Evolutionary conservation across 2,329 filamentous ascomycete genomes (phyloP).

Genomic region (Fusarium albosuccineum): DNA sequence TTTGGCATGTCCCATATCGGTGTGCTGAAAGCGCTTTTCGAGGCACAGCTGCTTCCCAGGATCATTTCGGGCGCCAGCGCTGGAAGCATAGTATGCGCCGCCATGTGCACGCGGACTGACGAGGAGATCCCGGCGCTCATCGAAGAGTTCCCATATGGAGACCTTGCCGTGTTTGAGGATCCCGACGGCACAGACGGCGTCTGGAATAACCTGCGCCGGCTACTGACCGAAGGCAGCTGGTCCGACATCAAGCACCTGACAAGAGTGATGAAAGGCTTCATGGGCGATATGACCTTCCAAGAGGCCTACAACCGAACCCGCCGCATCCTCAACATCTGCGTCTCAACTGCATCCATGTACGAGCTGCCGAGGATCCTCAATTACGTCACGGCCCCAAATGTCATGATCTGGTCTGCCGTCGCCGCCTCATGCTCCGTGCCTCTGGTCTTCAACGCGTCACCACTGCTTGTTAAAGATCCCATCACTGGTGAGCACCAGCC

Average conservation of each 20-base stretch:
- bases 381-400: constrained; percentile 92
- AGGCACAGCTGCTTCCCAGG: constrained; percentile 80
- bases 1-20: constrained; percentile 95
- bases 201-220: constrained; percentile 75
- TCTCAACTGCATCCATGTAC: constrained; percentile 88
- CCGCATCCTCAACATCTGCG: constrained; percentile 92
- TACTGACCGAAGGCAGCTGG: constrained; percentile 85
- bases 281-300: constrained; percentile 93
- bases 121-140: constrained; percentile 81
- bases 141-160: constrained; percentile 79
- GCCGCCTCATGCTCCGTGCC: constrained; percentile 96
- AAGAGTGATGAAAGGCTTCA: constrained; percentile 81
- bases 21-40: constrained; percentile 84
- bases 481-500: constrained; percentile 80
- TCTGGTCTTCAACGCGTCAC: constrained; percentile 83
- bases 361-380: constrained; percentile 90
- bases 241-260: constrained; percentile 87
- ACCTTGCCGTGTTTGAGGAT: constrained; percentile 83
- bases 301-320: constrained; percentile 96
- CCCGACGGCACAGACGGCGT: constrained; percentile 70
- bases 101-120: constrained; percentile 82
- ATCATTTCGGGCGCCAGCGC: constrained; percentile 92
- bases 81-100: constrained; percentile 86
- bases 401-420: constrained; percentile 96
- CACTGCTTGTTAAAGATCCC: constrained; percentile 86